phyloP scores from a whole-genome alignment of 805 yeast species.

The Debaryomyces hansenii region DNA sequence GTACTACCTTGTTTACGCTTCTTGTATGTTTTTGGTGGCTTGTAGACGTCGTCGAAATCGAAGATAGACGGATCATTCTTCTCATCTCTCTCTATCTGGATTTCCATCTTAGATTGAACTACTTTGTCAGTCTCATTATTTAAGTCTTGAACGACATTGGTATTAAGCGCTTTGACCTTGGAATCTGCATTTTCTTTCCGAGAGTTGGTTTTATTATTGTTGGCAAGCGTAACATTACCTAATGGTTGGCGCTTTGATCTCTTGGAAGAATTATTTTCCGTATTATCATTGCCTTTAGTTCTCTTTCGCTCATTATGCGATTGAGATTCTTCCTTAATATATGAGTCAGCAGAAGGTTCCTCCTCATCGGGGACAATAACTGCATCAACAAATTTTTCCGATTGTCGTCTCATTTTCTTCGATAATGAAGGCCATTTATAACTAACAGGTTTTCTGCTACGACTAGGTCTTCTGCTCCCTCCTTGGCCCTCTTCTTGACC shows the following conservation, averaged over 20 bases:
- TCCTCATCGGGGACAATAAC: constrained; percentile 32
- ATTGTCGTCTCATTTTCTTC: constrained; percentile 67
- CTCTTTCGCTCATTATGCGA: constrained; percentile 2
- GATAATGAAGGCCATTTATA: constrained; percentile 69
- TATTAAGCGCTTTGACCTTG: background rate
- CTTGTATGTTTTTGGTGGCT: constrained; percentile 6
- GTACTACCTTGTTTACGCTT: background rate
- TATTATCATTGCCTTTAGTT: constrained; percentile 1
- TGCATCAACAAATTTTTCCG: constrained; percentile 62
- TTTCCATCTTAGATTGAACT: background rate
- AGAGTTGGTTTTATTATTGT: background rate
- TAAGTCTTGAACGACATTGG: background rate
- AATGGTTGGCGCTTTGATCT: constrained; percentile 17
- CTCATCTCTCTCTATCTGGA: background rate
- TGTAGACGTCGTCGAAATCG: constrained; percentile 32
- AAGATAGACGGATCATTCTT: constrained; percentile 36
- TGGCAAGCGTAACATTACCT: constrained; percentile 27
- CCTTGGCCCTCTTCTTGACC: background rate
- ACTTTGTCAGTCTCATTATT: background rate
- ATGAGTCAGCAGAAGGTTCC: constrained; percentile 1
- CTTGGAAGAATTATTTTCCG: constrained; percentile 1
- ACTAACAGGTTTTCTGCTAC: constrained; percentile 58
- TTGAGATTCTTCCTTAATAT: constrained; percentile 3
- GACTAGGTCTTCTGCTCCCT: constrained; percentile 35
- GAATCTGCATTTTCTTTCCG: background rate